Evolutionary conservation across 495 filamentous ascomycete species (phyloP), one percentile per base, ranked within the genome.

Genomic region (Aspergillus mulundensis): DNA sequence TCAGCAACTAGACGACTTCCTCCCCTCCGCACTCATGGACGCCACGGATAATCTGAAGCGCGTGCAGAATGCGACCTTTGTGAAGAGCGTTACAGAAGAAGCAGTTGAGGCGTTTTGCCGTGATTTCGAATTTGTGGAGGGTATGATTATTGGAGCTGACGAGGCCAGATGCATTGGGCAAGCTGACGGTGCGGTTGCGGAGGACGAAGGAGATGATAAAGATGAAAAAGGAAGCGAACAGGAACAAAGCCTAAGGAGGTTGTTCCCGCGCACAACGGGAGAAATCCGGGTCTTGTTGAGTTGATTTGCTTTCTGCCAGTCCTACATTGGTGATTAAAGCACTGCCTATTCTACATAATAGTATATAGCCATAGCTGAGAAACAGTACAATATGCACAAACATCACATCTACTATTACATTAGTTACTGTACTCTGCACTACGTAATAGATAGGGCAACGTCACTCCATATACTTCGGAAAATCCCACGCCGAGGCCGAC

Each of bases 21-120:
- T 98, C 19, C 91, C 92, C 0, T 93, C 89, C 8, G 94, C 93
- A 8, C 72, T 96, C 16, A 94, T 96, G 82, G 94, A 98, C 66
- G 90, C 92, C 3, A 80, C 85, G 54, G 85, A 94, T 56, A 87
- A 90, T 53, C 68, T 98, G 42, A 87, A 86, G 59, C 75, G 79
- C 12, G 70, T 97, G 12, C 83, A 84, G 56, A 89, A 87, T 53
- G 65, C 70, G 5, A 76, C 86, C 7, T 74, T 95, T 41, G 84
- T 86, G 15, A 82, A 86, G 39, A 81, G 86, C 42, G 81, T 96
- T 32, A 92, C 87, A 1, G 88, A 93, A 61, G 84, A 90, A 62
- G 93, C 91, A 0, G 90, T 91, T 0, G 87, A 88, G 60, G 80
- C 76, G 50, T 97, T 98, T 72, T 95, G 91, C 58, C 84, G 84